These are phyloP conservation scores for Zarea fungicola DNA, from an alignment of 2,329 filamentous ascomycete species.

Conservation along the genomic window DNA sequence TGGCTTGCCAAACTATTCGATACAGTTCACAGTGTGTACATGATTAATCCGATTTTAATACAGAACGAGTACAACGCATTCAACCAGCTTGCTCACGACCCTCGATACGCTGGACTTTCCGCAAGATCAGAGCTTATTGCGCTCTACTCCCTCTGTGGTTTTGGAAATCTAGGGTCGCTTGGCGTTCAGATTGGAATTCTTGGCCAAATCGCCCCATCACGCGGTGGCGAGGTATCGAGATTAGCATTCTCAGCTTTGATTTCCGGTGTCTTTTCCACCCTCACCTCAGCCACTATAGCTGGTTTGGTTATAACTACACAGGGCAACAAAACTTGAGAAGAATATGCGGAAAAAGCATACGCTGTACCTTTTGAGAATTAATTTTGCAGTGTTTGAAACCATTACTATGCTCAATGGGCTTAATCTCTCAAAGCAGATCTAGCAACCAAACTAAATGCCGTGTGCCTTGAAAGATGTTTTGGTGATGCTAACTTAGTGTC, in stretches of 20 bases:
- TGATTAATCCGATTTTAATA: not conserved
- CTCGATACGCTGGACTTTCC: slow-evolving; percentile 53
- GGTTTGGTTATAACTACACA: slow-evolving; percentile 64
- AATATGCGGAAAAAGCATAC: too few species aligned
- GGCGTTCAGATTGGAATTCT: slow-evolving; percentile 88
- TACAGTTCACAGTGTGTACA: not conserved
- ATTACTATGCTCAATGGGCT: too few species aligned
- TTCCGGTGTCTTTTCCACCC: slow-evolving; percentile 71
- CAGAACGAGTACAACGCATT: slow-evolving; percentile 78
- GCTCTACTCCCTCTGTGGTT: slow-evolving; percentile 78
- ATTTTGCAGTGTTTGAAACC: too few species aligned
- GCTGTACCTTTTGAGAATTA: too few species aligned
- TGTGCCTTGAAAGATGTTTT: too few species aligned
- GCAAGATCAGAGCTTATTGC: slow-evolving; percentile 73
- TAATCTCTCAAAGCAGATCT: too few species aligned
- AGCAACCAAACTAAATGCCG: too few species aligned
- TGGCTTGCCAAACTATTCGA: too few species aligned
- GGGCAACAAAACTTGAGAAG: too few species aligned
- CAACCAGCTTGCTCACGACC: slow-evolving; percentile 48
- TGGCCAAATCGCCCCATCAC: slow-evolving; percentile 69
- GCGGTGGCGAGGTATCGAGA: slow-evolving; percentile 68
- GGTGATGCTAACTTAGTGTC: too few species aligned
- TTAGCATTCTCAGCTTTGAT: slow-evolving; percentile 73
- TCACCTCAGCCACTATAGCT: slow-evolving; percentile 73
- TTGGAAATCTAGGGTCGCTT: slow-evolving; percentile 81